phyloP scores from a whole-genome alignment of 148 eudicot genomes.

The Chenopodium formosanum region DNA sequence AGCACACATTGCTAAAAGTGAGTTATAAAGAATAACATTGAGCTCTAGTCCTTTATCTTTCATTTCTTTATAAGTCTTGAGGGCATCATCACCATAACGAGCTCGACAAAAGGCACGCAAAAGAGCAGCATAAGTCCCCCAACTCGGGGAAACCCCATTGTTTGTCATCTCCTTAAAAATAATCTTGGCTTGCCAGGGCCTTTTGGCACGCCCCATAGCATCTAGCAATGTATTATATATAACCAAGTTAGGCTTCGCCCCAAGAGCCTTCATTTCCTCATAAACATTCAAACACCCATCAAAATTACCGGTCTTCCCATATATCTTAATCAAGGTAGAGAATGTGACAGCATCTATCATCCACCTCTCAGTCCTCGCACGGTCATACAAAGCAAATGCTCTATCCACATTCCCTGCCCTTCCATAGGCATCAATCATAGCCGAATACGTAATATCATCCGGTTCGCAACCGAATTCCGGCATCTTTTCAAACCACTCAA shows the following conservation, averaged over 20 bases:
- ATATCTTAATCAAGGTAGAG: constrained; percentile 61
- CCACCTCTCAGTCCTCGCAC: constrained; percentile 72
- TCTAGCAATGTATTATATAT: constrained; percentile 67
- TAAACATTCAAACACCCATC: constrained; percentile 93
- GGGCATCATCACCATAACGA: constrained; percentile 74
- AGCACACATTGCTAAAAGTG: constrained; percentile 76
- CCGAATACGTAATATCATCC: constrained; percentile 68
- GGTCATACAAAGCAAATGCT: constrained; percentile 77
- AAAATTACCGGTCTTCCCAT: constrained; percentile 65
- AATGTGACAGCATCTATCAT: constrained; percentile 67
- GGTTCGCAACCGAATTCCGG: constrained; percentile 53
- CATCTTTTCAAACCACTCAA: constrained; percentile 88
- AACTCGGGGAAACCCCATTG: constrained; percentile 50
- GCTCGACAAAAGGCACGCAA: constrained; percentile 68
- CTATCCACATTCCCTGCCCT: constrained; percentile 57
- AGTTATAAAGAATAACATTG: constrained; percentile 62
- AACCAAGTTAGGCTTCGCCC: constrained; percentile 53
- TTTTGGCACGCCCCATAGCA: constrained; percentile 87
- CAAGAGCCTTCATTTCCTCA: constrained; percentile 89
- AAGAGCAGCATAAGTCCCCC: constrained; percentile 76
- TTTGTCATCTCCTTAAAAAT: constrained; percentile 57
- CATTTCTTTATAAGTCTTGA: constrained; percentile 66
- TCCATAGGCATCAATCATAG: constrained; percentile 85
- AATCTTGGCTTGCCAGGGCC: constrained; percentile 85
- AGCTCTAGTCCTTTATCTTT: constrained; percentile 62